Evolutionary conservation across 805 yeast species (phyloP), one percentile per base, ranked within the genome.

Genomic region (Wickerhamiella galacta): DNA sequence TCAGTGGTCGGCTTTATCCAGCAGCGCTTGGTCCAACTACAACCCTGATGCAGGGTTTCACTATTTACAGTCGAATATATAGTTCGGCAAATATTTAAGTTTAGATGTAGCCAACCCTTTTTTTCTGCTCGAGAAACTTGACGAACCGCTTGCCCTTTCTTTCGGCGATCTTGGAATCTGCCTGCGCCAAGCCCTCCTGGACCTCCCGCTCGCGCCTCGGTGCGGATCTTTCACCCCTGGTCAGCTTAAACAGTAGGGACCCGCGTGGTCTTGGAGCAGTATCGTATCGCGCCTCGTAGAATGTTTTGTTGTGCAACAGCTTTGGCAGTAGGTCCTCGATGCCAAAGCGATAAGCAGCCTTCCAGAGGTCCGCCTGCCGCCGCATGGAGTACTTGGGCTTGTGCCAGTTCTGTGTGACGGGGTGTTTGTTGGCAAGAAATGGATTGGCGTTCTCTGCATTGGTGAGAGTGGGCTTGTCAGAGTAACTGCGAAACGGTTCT

Each of bases 301-400:
- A 78, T 53, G 64, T 68, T 64, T 76, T 76, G 43, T 50, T 40
- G 42, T 67, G 66, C 30, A 69, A 67, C 30, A 70, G 49, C 19
- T 68, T 63, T 18, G 95, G 95, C 52, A 85, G 60, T 38, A 81
- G 59, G 39, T 77, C 82, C 25, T 71, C 64, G 5, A 85, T 63
- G n/a, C 95, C 95, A 45, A 68, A 78, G 45, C 73, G 68, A 49
- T 70, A 64, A 2, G 95, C 95, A 48, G 77, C 56, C 56, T 85
- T 85, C 64, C 67, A 82, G 34, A 85, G 58, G 41, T 75, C 93
- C 14, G 85, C 71, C 48, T 80, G 83, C 47, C 87, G 70, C 58
- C 94, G 70, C 48, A 75, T 60, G 6, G 93, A 79, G 56, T 70
- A 79, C 43, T 71, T 64, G 17, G 95, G 80, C 38, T 72, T 70